Percentiles rank a stretch among this genome's conserved stretches.
phyloP scores from a whole-genome alignment of 352 stramenopile species.

The Phytophthora nicotianae region DNA sequence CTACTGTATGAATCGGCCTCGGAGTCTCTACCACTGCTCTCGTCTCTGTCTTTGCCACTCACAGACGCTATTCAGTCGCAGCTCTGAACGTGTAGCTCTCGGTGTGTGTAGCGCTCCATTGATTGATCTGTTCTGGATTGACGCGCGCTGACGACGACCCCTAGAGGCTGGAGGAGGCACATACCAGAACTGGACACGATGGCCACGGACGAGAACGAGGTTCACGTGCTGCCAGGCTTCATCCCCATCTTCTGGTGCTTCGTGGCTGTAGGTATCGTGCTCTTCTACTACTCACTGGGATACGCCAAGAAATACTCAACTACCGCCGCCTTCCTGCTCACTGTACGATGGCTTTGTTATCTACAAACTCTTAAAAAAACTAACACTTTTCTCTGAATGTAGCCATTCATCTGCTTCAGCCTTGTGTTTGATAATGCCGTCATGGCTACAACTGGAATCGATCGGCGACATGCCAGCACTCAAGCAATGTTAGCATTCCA shows the following conservation, averaged over 20 bases:
- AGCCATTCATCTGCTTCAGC: slow-evolving; percentile 85
- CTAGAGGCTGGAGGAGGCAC: background rate
- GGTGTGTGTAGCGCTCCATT: no score
- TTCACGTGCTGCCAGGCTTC: slow-evolving; percentile 56
- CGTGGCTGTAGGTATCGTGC: slow-evolving; percentile 53
- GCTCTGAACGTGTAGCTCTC: background rate
- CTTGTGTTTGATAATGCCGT: slow-evolving; percentile 82
- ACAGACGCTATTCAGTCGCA: slow-evolving; percentile 2
- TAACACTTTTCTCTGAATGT: background rate
- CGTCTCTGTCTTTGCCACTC: slow-evolving; percentile 18
- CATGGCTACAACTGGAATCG: slow-evolving; percentile 77
- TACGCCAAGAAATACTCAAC: slow-evolving; percentile 81
- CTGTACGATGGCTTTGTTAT: slow-evolving; percentile 44
- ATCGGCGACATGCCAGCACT: slow-evolving; percentile 55
- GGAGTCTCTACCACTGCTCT: slow-evolving; percentile 27
- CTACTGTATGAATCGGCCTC: slow-evolving; percentile 12
- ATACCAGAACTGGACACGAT: slow-evolving; percentile 13
- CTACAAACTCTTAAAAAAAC: slow-evolving; percentile 11
- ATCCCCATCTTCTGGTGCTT: slow-evolving; percentile 79
- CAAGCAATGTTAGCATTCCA: slow-evolving; percentile 85
- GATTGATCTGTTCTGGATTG: slow-evolving; percentile 15
- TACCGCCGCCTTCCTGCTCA: slow-evolving; percentile 76
- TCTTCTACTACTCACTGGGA: slow-evolving; percentile 76
- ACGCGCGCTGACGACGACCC: slow-evolving; percentile 10
- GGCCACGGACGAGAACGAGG: slow-evolving; percentile 29